phyloP scores from a whole-genome alignment of 345 rosid genomes.

The Pelargonium nanum region DNA sequence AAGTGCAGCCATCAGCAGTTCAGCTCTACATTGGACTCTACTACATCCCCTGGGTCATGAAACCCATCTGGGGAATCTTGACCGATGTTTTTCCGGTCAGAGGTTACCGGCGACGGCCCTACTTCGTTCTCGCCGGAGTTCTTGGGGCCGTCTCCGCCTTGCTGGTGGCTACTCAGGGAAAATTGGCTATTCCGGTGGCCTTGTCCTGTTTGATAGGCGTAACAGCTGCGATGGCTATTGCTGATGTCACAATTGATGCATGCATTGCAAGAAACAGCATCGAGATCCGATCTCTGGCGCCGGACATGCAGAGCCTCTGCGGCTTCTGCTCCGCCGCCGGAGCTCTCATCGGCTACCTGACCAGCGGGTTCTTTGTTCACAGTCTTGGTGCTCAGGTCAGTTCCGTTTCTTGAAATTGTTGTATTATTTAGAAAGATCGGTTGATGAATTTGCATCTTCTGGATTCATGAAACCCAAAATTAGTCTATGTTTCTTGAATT shows the following conservation, averaged over 20 bases:
- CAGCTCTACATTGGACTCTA: slow-evolving; percentile 65
- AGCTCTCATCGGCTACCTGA: slow-evolving; percentile 52
- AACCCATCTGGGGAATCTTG: slow-evolving; percentile 71
- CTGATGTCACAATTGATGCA: slow-evolving; percentile 82
- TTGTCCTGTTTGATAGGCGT: slow-evolving; percentile 56
- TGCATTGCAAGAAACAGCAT: slow-evolving; percentile 73
- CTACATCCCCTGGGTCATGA: slow-evolving; percentile 73
- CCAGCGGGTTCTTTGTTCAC: slow-evolving; percentile 67
- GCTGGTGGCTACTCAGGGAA: slow-evolving; percentile 34
- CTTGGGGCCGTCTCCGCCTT: slow-evolving; percentile 45
- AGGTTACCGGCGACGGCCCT: slow-evolving; percentile 66
- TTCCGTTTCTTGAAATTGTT: not conserved
- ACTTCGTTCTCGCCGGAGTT: slow-evolving; percentile 56
- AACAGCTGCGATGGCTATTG: slow-evolving; percentile 60
- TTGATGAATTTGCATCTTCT: no score
- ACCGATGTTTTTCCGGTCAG: slow-evolving; percentile 63
- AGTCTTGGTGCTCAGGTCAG: slow-evolving; percentile 65
- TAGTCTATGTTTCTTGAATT: not conserved
- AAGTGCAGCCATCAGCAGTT: slow-evolving; percentile 59
- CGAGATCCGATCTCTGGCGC: slow-evolving; percentile 40
- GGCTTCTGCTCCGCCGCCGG: slow-evolving; percentile 76
- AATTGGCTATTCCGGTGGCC: slow-evolving; percentile 41
- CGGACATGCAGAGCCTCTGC: slow-evolving; percentile 81
- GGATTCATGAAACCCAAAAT: no score
- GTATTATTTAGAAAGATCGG: not conserved